A percentile compares a stretch with the other conserved stretches of the same genome.
phyloP scores from a whole-genome alignment of 805 yeast species.

The Kazachstania africana region DNA sequence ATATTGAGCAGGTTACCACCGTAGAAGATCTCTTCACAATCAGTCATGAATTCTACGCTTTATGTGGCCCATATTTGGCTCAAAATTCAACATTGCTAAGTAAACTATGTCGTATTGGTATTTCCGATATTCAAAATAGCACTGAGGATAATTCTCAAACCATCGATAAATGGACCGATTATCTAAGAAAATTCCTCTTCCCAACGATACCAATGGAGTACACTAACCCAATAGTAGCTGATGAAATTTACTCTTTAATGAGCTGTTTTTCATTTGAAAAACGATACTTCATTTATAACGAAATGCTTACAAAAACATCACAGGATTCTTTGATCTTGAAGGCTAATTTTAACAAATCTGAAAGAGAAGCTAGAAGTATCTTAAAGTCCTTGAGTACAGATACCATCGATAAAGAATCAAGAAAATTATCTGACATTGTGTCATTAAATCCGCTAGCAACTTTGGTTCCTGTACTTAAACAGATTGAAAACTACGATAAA shows the following conservation, averaged over 20 bases:
- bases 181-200: conserved; percentile 51
- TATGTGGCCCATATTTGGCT: conserved; percentile 46
- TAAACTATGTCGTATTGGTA: conserved; percentile 52
- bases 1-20: conserved; percentile 28
- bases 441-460: conserved; percentile 72
- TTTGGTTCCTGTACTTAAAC: conserved; percentile 57
- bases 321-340: conserved; percentile 47
- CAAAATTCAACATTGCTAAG: conserved; percentile 36
- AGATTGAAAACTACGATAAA: conserved; percentile 86
- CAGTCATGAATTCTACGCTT: conserved; percentile 39
- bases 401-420: conserved; percentile 60
- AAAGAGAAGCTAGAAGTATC: conserved; percentile 65
- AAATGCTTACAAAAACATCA: conserved; percentile 45
- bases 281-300: conserved; percentile 74
- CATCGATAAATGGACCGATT: conserved; percentile 42
- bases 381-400: conserved; percentile 75
- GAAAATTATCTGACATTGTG: conserved; percentile 59
- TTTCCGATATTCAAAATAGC: conserved; percentile 25
- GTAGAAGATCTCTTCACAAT: conserved; percentile 35
- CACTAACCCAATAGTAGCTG: conserved; percentile 47
- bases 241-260: conserved; percentile 48
- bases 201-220: conserved; percentile 47
- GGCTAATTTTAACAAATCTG: conserved; percentile 52
- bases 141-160: conserved; percentile 5
- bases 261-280: conserved; percentile 43